Conservation (phyloP, 2,329 filamentous ascomycete genomes). For the Penicillium brasilianum region DNA sequence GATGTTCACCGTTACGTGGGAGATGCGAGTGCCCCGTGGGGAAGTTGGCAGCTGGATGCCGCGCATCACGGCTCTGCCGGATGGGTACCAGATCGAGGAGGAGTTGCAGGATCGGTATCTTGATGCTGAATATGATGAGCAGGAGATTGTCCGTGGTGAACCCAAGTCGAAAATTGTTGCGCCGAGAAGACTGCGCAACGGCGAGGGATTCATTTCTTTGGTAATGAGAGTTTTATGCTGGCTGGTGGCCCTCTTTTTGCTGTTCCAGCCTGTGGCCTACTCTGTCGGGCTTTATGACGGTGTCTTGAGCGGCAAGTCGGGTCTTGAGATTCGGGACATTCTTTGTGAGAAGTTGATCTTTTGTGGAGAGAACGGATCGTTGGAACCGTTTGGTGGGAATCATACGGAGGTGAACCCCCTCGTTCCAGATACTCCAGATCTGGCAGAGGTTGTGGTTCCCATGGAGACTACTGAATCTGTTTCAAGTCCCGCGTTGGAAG, state of each 20-base stretch:
- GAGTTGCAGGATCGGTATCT: conserved; percentile 13
- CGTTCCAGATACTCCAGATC: not conserved
- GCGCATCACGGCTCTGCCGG: conserved; percentile 25
- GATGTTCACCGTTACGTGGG: conserved; percentile 37
- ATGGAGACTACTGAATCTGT: not conserved
- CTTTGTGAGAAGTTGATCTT: not conserved
- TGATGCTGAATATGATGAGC: not conserved
- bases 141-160: not conserved
- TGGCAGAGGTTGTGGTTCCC: not conserved
- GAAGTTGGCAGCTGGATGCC: conserved; percentile 34
- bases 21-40: conserved; percentile 18
- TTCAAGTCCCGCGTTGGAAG: not conserved
- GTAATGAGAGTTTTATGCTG: not conserved
- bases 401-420: not conserved
- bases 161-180: not conserved
- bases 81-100: not conserved
- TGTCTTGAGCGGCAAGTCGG: not conserved
- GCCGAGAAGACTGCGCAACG: not conserved
- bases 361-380: not conserved
- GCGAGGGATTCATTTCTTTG: not conserved
- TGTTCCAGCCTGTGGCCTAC: not conserved
- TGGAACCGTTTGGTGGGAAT: not conserved
- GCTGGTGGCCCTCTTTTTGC: not conserved
- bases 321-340: not conserved
- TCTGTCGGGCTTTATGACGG: not conserved